phyloP scores from a whole-genome alignment of 768 basidiomycete genomes.

The Boletus rubescentipes region DNA sequence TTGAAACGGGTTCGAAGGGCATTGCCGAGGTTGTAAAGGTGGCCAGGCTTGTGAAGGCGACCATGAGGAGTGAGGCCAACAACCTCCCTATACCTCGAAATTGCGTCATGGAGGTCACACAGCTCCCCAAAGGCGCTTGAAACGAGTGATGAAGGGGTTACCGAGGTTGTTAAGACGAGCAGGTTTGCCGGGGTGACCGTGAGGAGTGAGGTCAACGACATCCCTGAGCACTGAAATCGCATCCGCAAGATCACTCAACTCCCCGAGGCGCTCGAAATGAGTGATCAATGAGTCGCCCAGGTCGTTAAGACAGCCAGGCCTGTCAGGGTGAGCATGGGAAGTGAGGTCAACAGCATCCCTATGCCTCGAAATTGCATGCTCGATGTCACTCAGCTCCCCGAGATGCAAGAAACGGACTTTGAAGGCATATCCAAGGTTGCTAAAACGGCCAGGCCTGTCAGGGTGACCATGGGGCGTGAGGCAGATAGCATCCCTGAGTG shows the following conservation, averaged over 20 bases:
- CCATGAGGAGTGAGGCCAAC: neutral
- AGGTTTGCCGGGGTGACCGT: neutral
- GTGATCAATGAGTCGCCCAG: neutral
- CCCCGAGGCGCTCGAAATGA: neutral
- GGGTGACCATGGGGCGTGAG: neutral
- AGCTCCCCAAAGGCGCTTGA: neutral
- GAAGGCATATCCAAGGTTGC: neutral
- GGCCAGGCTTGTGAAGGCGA: neutral
- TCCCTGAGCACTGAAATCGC: neutral
- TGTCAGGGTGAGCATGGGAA: neutral
- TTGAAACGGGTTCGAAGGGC: neutral
- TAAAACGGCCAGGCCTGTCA: neutral
- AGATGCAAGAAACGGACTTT: neutral
- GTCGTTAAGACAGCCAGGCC: neutral
- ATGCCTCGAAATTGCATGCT: neutral
- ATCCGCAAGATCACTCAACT: neutral
- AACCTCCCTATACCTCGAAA: neutral
- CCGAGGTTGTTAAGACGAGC: neutral
- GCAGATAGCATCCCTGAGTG: neutral
- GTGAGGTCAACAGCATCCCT: neutral
- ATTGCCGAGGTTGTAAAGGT: neutral
- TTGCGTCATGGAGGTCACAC: neutral
- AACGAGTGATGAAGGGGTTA: neutral
- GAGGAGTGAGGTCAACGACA: neutral
- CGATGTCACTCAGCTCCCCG: neutral